These are phyloP conservation scores for Atalantia buxifolia DNA, from an alignment of 345 rosid species.

Conservation along the genomic window DNA sequence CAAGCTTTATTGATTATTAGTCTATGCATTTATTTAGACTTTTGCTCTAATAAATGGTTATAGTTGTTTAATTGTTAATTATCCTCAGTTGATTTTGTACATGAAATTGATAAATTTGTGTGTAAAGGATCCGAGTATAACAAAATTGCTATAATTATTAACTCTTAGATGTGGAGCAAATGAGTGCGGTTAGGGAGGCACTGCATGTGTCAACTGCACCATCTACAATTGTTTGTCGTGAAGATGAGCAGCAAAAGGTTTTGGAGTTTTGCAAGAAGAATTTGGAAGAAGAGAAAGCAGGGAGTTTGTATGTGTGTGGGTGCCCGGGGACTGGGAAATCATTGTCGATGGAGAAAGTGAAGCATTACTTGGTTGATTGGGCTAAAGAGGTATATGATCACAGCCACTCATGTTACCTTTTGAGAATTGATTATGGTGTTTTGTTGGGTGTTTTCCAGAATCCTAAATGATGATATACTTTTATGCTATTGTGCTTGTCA, in stretches of 20 bases:
- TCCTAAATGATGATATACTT: background rate
- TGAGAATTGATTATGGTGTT: background rate
- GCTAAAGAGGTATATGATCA: slow-evolving; percentile 43
- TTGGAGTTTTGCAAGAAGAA: slow-evolving; percentile 66
- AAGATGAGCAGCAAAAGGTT: slow-evolving; percentile 60
- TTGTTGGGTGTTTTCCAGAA: background rate
- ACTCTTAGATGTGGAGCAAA: slow-evolving; percentile 51
- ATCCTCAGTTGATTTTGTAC: background rate
- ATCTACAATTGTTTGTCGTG: slow-evolving; percentile 60
- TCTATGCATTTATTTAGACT: background rate
- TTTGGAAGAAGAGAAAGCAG: slow-evolving; percentile 58
- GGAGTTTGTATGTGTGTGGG: slow-evolving; percentile 78
- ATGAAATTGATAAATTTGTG: background rate
- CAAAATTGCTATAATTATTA: background rate
- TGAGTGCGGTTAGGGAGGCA: slow-evolving; percentile 66
- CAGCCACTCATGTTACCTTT: background rate
- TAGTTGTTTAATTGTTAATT: background rate
- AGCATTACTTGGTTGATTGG: slow-evolving; percentile 55
- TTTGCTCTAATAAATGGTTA: background rate
- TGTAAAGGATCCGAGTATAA: background rate
- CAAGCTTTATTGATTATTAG: background rate
- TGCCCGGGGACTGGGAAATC: slow-evolving; percentile 94
- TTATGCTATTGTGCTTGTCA: too few species aligned
- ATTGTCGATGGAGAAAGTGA: slow-evolving; percentile 69
- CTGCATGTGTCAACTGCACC: slow-evolving; percentile 79